Conservation (phyloP, 2,329 filamentous ascomycete species). For the Diaporthe batatas region DNA sequence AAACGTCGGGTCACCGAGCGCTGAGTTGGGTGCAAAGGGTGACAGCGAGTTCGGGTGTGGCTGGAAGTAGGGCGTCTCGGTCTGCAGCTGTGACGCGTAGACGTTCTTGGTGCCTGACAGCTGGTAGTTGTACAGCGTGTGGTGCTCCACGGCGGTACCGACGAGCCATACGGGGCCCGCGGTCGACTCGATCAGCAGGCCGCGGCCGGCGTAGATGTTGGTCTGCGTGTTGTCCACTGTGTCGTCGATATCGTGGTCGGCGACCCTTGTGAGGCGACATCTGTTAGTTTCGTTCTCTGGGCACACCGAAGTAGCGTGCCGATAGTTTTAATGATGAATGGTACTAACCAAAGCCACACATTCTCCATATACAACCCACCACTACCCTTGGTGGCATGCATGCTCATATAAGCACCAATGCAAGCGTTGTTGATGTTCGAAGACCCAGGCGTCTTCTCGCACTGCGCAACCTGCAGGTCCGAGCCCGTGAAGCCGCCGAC, state of each 20-base stretch:
- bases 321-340: too few species aligned
- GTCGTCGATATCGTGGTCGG: slow-evolving; percentile 54
- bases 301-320: too few species aligned
- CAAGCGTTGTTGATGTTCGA: slow-evolving; percentile 50
- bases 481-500: slow-evolving; percentile 79
- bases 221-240: slow-evolving; percentile 57
- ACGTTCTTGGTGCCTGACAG: slow-evolving; percentile 71
- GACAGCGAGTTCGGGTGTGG: slow-evolving; percentile 69
- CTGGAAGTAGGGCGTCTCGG: slow-evolving; percentile 80
- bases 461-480: slow-evolving; percentile 75
- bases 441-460: slow-evolving; percentile 65
- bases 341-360: slow-evolving; percentile 58
- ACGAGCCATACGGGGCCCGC: slow-evolving; percentile 69
- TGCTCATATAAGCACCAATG: slow-evolving; percentile 55
- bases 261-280: slow-evolving; percentile 39
- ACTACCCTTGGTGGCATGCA: slow-evolving; percentile 55
- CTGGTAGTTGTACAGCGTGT: slow-evolving; percentile 76
- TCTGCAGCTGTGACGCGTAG: slow-evolving; percentile 75
- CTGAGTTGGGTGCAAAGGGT: slow-evolving; percentile 63
- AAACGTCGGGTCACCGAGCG: slow-evolving; percentile 67
- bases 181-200: slow-evolving; percentile 61
- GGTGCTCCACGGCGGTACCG: slow-evolving; percentile 75
- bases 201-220: slow-evolving; percentile 64
- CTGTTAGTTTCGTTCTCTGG: not conserved
- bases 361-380: slow-evolving; percentile 61